A percentile compares a stretch with the other conserved stretches of the same genome.
These are phyloP conservation scores for Anacardium occidentale DNA, from an alignment of 345 rosid genomes.

Conservation along the genomic window DNA sequence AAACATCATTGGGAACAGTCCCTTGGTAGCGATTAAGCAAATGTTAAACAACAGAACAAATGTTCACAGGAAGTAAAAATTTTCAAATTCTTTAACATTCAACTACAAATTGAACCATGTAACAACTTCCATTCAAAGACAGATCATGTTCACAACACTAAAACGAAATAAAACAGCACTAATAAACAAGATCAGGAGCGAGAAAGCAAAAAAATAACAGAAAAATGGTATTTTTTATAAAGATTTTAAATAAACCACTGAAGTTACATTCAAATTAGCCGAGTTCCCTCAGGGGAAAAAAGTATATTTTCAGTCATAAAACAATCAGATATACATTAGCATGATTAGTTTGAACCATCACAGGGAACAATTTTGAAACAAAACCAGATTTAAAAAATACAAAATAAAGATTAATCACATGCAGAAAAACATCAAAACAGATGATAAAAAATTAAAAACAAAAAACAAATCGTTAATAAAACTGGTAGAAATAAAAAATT, in stretches of 20 bases:
- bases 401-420: background rate
- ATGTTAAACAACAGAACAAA: no score
- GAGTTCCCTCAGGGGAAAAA: conserved; percentile 6
- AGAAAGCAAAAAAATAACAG: background rate
- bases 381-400: background rate
- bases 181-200: background rate
- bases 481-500: background rate
- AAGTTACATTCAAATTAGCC: no score
- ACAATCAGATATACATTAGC: conserved; percentile 12
- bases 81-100: background rate
- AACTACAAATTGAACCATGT: background rate
- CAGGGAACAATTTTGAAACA: background rate
- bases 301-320: background rate
- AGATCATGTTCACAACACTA: background rate
- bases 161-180: no score
- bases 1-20: conserved; percentile 17
- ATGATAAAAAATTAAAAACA: background rate
- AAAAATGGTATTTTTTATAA: no score
- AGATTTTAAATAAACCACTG: no score
- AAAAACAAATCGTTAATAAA: background rate
- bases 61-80: background rate
- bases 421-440: background rate
- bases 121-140: background rate
- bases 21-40: no score
- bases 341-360: background rate